These are phyloP conservation scores for Fusarium xyrophilum DNA, from an alignment of 2,329 filamentous ascomycete genomes.

Conservation along the genomic window DNA sequence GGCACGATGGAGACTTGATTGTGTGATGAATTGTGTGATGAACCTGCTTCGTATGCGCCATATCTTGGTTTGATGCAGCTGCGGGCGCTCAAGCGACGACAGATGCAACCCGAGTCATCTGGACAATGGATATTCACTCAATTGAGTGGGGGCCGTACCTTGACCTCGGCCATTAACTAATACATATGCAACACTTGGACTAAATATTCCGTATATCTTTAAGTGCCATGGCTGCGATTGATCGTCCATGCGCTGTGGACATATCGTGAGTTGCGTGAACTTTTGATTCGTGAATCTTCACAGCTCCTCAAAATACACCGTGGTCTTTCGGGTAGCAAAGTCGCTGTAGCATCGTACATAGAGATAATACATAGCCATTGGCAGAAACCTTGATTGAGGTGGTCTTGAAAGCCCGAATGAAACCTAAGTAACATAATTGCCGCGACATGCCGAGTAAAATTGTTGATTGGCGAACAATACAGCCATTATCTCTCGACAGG, in stretches of 20 bases:
- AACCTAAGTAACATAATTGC: conserved; percentile 19
- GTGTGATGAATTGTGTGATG: conserved; percentile 11
- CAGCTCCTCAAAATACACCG: conserved; percentile 1
- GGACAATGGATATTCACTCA: conserved; percentile 3
- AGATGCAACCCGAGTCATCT: conserved; percentile 20
- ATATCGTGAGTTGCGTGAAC: conserved; percentile 17
- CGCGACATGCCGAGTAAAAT: conserved; percentile 17
- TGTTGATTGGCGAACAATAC: conserved; percentile 22
- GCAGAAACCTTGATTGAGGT: conserved; percentile 22
- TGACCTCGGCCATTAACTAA: conserved; percentile 1
- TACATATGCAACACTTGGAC: neutral
- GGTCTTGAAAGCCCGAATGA: conserved; percentile 20
- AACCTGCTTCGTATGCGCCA: conserved; percentile 17
- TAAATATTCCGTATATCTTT: neutral
- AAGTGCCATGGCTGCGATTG: neutral
- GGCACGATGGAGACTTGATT: neutral
- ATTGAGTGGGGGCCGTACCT: conserved; percentile 10
- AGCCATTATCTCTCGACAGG: conserved; percentile 6
- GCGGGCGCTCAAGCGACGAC: conserved; percentile 34
- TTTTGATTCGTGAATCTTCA: conserved; percentile 3
- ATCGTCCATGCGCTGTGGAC: conserved; percentile 13
- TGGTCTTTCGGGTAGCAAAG: neutral
- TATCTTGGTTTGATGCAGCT: conserved; percentile 31
- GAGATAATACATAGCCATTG: neutral
- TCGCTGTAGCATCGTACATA: conserved; percentile 1